These are phyloP conservation scores for Herpetospermum pedunculosum DNA, from an alignment of 306 rosid genomes.

Conservation along the genomic window DNA sequence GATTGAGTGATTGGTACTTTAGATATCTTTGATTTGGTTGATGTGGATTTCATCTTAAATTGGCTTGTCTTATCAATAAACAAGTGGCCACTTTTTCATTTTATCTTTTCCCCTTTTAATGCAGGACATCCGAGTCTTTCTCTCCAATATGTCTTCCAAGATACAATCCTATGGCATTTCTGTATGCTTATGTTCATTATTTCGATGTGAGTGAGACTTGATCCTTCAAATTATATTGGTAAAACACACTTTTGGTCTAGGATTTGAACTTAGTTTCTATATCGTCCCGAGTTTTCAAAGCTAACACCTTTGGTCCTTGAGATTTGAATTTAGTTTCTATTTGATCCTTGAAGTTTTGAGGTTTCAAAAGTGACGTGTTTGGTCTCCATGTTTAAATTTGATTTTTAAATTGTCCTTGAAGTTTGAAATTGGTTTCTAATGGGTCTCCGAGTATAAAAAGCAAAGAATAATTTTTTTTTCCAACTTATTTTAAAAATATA, in stretches of 20 bases:
- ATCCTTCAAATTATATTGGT: neutral
- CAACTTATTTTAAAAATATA: too few species aligned
- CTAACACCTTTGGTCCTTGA: neutral
- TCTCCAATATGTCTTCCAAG: conserved; percentile 97
- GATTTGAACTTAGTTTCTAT: neutral
- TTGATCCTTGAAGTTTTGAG: neutral
- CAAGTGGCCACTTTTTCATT: neutral
- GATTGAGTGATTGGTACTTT: neutral
- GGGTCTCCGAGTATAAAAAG: too few species aligned
- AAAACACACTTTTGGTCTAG: neutral
- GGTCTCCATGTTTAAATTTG: too few species aligned
- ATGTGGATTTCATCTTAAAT: neutral
- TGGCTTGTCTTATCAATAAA: neutral
- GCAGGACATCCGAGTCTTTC: conserved; percentile 95
- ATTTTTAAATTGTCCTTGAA: too few species aligned
- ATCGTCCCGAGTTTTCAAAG: neutral
- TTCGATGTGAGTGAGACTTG: conserved; percentile 61
- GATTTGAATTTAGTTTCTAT: neutral
- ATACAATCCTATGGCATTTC: conserved; percentile 85
- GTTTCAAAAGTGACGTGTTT: neutral
- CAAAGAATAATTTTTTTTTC: too few species aligned
- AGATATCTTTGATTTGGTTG: conserved; percentile 1
- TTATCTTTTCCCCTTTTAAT: conserved; percentile 11
- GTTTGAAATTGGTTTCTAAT: too few species aligned
- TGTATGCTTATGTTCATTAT: conserved; percentile 80